These are phyloP conservation scores for Chytriomyces sp. DNA, from an alignment of 192 early-diverging fungal genomes.

Conservation along the genomic window DNA sequence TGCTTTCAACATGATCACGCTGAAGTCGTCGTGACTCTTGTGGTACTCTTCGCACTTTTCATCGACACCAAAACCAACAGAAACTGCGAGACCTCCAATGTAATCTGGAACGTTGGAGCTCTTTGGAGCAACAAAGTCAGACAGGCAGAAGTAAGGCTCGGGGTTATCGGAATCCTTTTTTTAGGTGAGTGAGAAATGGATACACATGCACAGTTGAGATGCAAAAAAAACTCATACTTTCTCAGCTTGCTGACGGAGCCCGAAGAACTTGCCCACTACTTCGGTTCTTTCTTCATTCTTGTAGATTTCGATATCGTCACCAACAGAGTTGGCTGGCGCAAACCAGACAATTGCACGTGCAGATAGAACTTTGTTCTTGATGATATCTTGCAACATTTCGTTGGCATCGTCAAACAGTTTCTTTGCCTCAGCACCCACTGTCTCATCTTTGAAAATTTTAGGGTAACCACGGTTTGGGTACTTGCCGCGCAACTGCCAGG, in stretches of 20 bases:
- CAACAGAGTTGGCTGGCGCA: constrained; percentile 85
- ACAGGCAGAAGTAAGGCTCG: constrained; percentile 87
- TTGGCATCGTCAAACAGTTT: constrained; percentile 87
- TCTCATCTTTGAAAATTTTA: constrained; percentile 96
- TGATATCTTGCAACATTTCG: constrained; percentile 78
- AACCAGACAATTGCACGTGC: constrained; percentile 85
- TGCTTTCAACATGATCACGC: constrained; percentile 92
- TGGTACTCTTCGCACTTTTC: constrained; percentile 82
- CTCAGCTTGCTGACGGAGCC: constrained; percentile 86
- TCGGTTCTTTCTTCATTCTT: constrained; percentile 60
- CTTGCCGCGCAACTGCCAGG: constrained; percentile 93
- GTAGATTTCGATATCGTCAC: constrained; percentile 91
- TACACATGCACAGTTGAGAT: neutral
- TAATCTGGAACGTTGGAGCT: constrained; percentile 78
- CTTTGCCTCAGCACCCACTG: constrained; percentile 88
- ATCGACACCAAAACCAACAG: constrained; percentile 89
- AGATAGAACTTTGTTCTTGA: constrained; percentile 72
- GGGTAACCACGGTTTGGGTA: constrained; percentile 97
- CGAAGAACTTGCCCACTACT: constrained; percentile 74
- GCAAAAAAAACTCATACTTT: constrained; percentile 51
- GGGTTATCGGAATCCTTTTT: constrained; percentile 70
- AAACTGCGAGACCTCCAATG: constrained; percentile 88
- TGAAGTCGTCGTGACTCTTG: constrained; percentile 86
- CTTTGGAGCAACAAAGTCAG: constrained; percentile 91
- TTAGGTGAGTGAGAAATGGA: neutral